Percentiles rank a stretch among this genome's conserved stretches.
These are phyloP conservation scores for Komagataella kurtzmanii DNA, from an alignment of 805 yeast species.

Conservation along the genomic window DNA sequence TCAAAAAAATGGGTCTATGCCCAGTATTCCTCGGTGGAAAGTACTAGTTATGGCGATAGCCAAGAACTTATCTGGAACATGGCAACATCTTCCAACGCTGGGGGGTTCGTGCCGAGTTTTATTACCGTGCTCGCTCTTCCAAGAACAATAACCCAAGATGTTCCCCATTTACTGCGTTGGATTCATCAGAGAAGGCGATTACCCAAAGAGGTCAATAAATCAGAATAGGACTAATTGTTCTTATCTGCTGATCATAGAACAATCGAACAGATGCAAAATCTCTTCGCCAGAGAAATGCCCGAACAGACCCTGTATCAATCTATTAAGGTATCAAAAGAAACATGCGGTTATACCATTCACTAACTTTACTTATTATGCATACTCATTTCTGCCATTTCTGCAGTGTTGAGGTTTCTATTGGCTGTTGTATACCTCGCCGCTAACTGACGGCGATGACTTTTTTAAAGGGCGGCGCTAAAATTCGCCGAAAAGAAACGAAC, in stretches of 20 bases:
- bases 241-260: background rate
- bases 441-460: background rate
- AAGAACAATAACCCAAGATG: background rate
- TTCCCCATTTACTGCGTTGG: background rate
- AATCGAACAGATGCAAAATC: background rate
- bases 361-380: background rate
- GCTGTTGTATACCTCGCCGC: background rate
- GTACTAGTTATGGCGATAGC: background rate
- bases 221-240: background rate
- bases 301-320: too few species aligned
- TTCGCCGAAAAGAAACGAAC: background rate
- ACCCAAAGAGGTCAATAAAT: background rate
- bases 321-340: background rate
- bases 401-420: background rate
- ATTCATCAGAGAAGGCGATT: background rate
- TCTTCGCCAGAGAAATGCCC: too few species aligned
- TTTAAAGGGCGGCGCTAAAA: background rate
- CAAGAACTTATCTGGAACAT: background rate
- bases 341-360: background rate
- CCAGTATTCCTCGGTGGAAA: background rate
- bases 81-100: background rate
- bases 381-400: background rate
- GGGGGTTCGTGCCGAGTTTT: background rate
- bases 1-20: background rate
- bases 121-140: background rate